Conservation (phyloP, 73 alveolate genomes). For the Tetrahymena elliotti region DNA sequence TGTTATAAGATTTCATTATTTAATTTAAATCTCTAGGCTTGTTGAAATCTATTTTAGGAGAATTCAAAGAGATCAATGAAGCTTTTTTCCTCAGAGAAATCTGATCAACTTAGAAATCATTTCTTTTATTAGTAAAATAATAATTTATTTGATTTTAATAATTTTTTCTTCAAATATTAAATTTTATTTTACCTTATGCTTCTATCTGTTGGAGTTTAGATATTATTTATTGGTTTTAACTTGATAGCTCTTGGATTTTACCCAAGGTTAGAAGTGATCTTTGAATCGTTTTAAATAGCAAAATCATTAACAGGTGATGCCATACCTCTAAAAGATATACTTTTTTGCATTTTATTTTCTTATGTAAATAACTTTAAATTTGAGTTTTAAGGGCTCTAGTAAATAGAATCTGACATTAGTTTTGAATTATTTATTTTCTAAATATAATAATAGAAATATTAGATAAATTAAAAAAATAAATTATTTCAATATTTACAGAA, state of each 20-base stretch:
- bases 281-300: not conserved
- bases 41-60: not conserved
- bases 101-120: not conserved
- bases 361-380: not conserved
- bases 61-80: not conserved
- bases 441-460: no score
- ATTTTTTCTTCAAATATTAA: no score
- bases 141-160: no score
- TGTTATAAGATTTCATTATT: not conserved
- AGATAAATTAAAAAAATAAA: not conserved
- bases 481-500: not conserved
- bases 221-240: not conserved
- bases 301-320: not conserved
- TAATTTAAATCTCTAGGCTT: not conserved
- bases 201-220: not conserved
- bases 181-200: not conserved
- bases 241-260: not conserved
- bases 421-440: not conserved
- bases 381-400: not conserved
- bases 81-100: not conserved
- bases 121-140: not conserved
- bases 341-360: not conserved
- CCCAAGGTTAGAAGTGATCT: not conserved
- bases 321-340: not conserved
- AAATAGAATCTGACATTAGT: not conserved